A percentile compares a stretch with the other conserved stretches of the same genome.
phyloP scores from a whole-genome alignment of 1,284 basidiomycete genomes.

The Pascua guehoae region DNA sequence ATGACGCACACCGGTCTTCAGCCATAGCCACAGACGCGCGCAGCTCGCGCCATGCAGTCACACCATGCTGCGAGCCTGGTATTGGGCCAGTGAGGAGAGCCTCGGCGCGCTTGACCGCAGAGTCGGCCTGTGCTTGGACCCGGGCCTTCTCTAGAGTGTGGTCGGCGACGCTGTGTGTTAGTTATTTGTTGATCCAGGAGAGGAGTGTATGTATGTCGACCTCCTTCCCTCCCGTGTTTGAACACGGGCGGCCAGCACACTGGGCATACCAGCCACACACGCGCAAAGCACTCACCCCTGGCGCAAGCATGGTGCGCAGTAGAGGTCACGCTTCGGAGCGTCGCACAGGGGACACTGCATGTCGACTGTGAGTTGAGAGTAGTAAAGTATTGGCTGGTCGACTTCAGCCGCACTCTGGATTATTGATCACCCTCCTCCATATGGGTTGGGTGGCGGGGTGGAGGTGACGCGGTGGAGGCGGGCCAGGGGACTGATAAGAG shows the following conservation, averaged over 20 bases:
- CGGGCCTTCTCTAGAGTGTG: slow-evolving; percentile 13
- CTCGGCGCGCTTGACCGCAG: slow-evolving; percentile 14
- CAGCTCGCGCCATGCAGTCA: slow-evolving; percentile 29
- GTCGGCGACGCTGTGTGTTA: slow-evolving; percentile 14
- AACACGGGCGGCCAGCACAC: too few species aligned
- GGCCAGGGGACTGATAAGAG: too few species aligned
- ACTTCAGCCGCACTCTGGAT: background rate
- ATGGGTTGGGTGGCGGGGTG: too few species aligned
- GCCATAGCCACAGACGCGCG: slow-evolving; percentile 29
- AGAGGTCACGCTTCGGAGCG: slow-evolving; percentile 20
- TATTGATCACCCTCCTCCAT: background rate
- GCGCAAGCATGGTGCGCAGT: slow-evolving; percentile 31
- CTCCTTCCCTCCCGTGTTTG: too few species aligned
- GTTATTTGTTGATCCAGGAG: background rate
- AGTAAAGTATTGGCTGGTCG: background rate
- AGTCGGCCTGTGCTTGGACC: slow-evolving; percentile 13
- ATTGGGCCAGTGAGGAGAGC: slow-evolving; percentile 13
- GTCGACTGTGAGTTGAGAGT: background rate
- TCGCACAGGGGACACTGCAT: slow-evolving; percentile 31
- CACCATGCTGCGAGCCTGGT: background rate
- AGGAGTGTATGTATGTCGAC: too few species aligned
- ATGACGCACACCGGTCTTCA: slow-evolving; percentile 19
- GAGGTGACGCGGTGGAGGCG: too few species aligned
- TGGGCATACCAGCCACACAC: too few species aligned
- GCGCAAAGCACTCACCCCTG: slow-evolving; percentile 26